Base-by-base conservation (phyloP, 164 flowering plant genomes). In the Tinospora cordifolia region DNA sequence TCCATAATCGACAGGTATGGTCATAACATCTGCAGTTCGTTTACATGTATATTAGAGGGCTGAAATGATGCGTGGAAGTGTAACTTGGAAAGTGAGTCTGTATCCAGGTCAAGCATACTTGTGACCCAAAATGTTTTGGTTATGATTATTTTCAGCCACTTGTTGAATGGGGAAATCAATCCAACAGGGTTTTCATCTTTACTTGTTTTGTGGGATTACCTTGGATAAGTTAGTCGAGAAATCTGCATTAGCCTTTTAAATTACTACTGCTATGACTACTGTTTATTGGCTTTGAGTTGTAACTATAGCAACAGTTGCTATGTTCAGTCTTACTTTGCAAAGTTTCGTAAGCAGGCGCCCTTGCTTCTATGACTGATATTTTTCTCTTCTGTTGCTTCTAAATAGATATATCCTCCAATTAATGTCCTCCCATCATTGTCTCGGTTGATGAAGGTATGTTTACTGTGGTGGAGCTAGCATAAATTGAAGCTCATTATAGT, bases 341-440 rank as follows among this genome's bases (percentile, higher is more conserved):
- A 54, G n/a, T 21, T 54, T 5, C 6, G 19, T n/a, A 15, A 22
- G 22, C n/a, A n/a, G 4, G 19, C 19, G 12, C 2, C 9, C 47
- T 44, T 14, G 14, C 6, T 54, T 54, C 21, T 17, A 54, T 24
- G 5, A 54, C 60, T 54, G 60, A 21, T 4, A 17, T 19, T 54
- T 54, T 54, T 21, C 24, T 39, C 63, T 3, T 62, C 24, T 40
- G 1, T 34, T 70, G 54, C 57, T 27, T 73, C 25, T 62, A 12
- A 13, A 70, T 92, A 94, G 94, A 94, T 94, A 64, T 90, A 90
- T 78, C 99, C 99, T 38, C 99, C 99, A 40, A 94, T 92, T 76
- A 94, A 94, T 78, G 98, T 94, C 63, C 97, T 92, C n/a, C 98
- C 99, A 39, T 94, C 98, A n/a, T 84, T 94, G 22, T 94, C 99